Base-by-base conservation (phyloP, 441 rosid genomes). In the Euphorbia celastroides region DNA sequence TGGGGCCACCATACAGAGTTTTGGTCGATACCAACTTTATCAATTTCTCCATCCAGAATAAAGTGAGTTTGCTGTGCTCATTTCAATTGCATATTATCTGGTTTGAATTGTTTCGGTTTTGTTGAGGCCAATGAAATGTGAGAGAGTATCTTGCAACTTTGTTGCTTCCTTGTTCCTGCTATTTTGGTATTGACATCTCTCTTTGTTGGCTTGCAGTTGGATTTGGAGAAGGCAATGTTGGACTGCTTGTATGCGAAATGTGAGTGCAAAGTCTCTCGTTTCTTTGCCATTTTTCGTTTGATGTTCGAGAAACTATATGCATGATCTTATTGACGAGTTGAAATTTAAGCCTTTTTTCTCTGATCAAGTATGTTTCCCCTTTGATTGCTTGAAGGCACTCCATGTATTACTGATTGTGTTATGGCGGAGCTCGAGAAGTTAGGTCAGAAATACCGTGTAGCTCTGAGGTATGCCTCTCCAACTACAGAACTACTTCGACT, bases 351-450 rank as follows among this genome's bases (percentile, higher is more conserved):
- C 56, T 60, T 44, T 27, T 8, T 28, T 26, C 51, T 52, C 63
- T 52, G 8, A 46, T 66, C 66, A 41, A 31, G 30, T 73, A 48
- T 23, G 26, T 22, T 23, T 64, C 2, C 51, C 19, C n/a, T 60
- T 71, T 74, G 61, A n/a, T 5, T 46, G 31, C 76, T 67, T 54
- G 77, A 34, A 92, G 98, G 98, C 66, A 89, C 86, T 50, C 97
- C 99, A 66, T 89, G 94, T 77, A 88, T 94, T 72, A 92, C 96
- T 10, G 99, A 94, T 70, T 94, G 99, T 67, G 99, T 94, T 57
- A 94, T 94, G 96, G 98, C 98, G n/a, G 99, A 94, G 83, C 90
- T 92, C 20, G 99, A 94, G 88, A 94, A 94, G 81, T 75, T 94
- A 60, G 98, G 97, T 69, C 84, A 82, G 72, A 94, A 94, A 75